A percentile compares a stretch with the other conserved stretches of the same genome.
phyloP scores from a whole-genome alignment of 768 basidiomycete genomes.

The Clavulina sp. region DNA sequence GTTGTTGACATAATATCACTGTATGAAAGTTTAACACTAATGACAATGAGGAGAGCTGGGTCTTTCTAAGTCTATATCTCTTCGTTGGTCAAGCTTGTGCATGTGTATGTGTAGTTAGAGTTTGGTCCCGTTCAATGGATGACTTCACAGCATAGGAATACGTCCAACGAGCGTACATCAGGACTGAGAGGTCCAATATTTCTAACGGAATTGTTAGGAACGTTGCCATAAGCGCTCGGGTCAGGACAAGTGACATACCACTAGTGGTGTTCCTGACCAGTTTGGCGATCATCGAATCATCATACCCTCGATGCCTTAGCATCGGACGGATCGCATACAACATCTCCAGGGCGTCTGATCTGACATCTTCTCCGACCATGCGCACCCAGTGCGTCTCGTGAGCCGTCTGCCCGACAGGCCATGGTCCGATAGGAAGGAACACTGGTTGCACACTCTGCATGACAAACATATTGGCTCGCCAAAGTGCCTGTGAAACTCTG shows the following conservation, averaged over 20 bases:
- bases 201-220: background rate
- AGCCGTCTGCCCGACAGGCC: background rate
- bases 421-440: background rate
- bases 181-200: background rate
- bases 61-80: too few species aligned
- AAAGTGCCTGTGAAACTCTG: background rate
- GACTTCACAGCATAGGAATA: background rate
- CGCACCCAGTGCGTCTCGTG: background rate
- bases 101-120: too few species aligned
- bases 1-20: too few species aligned
- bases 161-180: background rate
- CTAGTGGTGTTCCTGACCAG: background rate
- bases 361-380: background rate
- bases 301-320: background rate
- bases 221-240: background rate
- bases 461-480: background rate
- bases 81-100: too few species aligned
- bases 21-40: too few species aligned
- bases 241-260: background rate
- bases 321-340: background rate
- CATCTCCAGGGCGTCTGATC: background rate
- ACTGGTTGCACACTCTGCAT: slow-evolving; percentile 9
- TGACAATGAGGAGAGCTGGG: too few species aligned
- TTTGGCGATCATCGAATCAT: background rate
- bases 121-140: too few species aligned